Evolutionary conservation across 257 asterid species (phyloP).

Genomic region (Ilex asprella): DNA sequence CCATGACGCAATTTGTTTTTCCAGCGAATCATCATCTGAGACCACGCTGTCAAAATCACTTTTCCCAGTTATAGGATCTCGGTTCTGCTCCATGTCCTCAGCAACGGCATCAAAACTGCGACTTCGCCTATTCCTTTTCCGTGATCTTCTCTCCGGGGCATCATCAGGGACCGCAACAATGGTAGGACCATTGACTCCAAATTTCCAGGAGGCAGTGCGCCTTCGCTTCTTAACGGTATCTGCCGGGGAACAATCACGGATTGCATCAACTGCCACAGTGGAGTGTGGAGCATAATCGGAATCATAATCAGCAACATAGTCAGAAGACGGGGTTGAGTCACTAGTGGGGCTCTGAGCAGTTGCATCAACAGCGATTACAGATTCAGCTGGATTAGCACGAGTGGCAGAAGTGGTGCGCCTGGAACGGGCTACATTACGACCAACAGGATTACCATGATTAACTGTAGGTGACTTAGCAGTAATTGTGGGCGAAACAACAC

Average conservation of each 20-base stretch:
- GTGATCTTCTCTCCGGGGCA: conserved; percentile 29
- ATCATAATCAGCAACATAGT: conserved; percentile 41
- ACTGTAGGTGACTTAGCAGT: not conserved
- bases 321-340: conserved; percentile 44
- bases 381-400: conserved; percentile 16
- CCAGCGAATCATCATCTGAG: conserved; percentile 62
- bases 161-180: conserved; percentile 40
- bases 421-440: conserved; percentile 19
- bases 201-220: conserved; percentile 58
- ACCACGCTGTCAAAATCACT: conserved; percentile 36
- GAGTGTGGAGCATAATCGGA: conserved; percentile 52
- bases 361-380: conserved; percentile 27
- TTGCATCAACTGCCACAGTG: conserved; percentile 25
- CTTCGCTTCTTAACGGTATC: conserved; percentile 91
- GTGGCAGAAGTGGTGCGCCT: not conserved
- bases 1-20: conserved; percentile 69
- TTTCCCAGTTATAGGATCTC: conserved; percentile 23
- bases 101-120: conserved; percentile 15
- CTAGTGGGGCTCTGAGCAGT: conserved; percentile 44
- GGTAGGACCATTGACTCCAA: conserved; percentile 51
- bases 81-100: conserved; percentile 30
- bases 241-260: conserved; percentile 65
- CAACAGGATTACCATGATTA: conserved; percentile 18
- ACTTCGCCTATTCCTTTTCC: conserved; percentile 22
- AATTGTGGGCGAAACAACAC: conserved; percentile 27